phyloP scores from a whole-genome alignment of 1,284 basidiomycete genomes.

The Cryptococcus sp. region DNA sequence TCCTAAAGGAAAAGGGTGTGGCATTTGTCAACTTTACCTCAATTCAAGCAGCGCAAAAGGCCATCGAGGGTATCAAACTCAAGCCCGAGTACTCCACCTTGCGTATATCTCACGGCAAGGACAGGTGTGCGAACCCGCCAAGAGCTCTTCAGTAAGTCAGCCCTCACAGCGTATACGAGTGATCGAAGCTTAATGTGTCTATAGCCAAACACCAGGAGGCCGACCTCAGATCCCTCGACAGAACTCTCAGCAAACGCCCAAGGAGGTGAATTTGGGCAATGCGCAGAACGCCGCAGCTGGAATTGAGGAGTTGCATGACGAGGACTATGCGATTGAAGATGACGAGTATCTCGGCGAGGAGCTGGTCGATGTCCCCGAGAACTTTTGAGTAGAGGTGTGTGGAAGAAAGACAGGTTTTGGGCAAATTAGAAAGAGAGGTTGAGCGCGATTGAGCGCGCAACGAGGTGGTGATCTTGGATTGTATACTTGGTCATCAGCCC shows the following conservation, averaged over 20 bases:
- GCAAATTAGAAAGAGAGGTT: not conserved
- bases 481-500: too few species aligned
- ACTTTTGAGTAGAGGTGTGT: constrained; percentile 11
- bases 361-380: constrained; percentile 18
- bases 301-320: constrained; percentile 7
- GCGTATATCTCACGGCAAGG: constrained; percentile 88
- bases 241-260: constrained; percentile 10
- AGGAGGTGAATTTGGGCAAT: not conserved
- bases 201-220: constrained; percentile 16
- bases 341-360: constrained; percentile 19
- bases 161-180: not conserved
- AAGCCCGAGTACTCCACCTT: constrained; percentile 79
- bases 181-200: not conserved
- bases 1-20: constrained; percentile 92
- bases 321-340: constrained; percentile 16
- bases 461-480: not conserved
- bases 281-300: not conserved
- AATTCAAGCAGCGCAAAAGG: constrained; percentile 90
- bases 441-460: not conserved
- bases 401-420: not conserved
- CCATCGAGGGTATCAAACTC: constrained; percentile 86
- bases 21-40: constrained; percentile 94
- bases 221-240: constrained; percentile 5
- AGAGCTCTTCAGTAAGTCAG: constrained; percentile 14
- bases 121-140: constrained; percentile 71